Base-by-base conservation (phyloP, 83 land plant species). In the Diphasiastrum complanatum region DNA sequence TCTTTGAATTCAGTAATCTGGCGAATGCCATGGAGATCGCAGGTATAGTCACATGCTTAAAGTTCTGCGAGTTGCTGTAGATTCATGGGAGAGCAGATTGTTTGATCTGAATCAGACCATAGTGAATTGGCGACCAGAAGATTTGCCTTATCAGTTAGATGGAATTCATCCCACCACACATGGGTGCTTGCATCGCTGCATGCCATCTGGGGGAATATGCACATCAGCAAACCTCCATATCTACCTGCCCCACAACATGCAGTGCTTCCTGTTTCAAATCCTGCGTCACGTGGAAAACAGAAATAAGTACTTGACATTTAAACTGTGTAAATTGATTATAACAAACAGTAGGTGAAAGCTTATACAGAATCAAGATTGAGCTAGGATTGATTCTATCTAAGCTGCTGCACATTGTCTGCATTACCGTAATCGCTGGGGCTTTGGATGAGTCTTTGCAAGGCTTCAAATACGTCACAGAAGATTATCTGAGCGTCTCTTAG, bases 131-230 rank as follows among this genome's bases (percentile, higher is more conserved):
- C 92, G 19, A 83, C 59, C 27, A 86, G 69, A 1, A 54, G 37
- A 48, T 89, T 89, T 35, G 81, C 96, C 2, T 60, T 61, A 60
- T 74, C 84, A 1, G 87, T 85, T 2, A 87, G 87, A 68, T 89
- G 87, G 46, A 75, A 89, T 47, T 81, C 75, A 51, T 89, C 96
- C 96, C 96, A 85, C 87, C 91, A 85, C 22, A 89, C 81, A 37
- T 82, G 73, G 10, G 61, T 71, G 3, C 69, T 65, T 25, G 96
- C 82, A 62, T 82, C 52, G 3, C 19, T 26, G 52, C 96, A 85
- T 1, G 83, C 91, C 90, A 82, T 76, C 26, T 67, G 64, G 4
- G 85, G 74, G 32, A 65, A 41, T 6, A 81, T 18, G 61, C 96
- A 85, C 64, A 75, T 74, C 23, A 85, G 59, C 74, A 67, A 69